Conservation (phyloP, 805 yeast species). For the Wickerhamiella cacticola region DNA sequence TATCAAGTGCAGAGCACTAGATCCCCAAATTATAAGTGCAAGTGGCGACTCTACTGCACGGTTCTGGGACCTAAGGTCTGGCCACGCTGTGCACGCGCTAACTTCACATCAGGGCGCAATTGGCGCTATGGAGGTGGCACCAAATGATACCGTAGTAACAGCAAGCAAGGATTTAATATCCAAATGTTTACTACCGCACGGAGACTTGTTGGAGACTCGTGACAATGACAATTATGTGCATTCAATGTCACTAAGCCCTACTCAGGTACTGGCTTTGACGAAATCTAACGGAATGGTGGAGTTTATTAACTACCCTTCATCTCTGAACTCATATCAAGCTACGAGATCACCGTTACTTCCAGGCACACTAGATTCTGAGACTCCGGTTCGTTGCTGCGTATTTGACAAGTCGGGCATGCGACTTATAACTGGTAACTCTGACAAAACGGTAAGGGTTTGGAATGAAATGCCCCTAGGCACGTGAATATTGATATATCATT, state of each 20-base stretch:
- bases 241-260: slow-evolving; percentile 47
- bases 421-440: slow-evolving; percentile 79
- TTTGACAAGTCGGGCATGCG: slow-evolving; percentile 72
- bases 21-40: slow-evolving; percentile 76
- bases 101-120: slow-evolving; percentile 81
- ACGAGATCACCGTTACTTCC: slow-evolving; percentile 45
- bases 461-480: slow-evolving; percentile 29
- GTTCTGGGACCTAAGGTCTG: slow-evolving; percentile 84
- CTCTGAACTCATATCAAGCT: slow-evolving; percentile 53
- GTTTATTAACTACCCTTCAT: slow-evolving; percentile 64
- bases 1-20: slow-evolving; percentile 53
- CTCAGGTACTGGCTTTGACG: slow-evolving; percentile 53
- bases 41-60: slow-evolving; percentile 77
- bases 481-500: no score
- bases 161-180: slow-evolving; percentile 72
- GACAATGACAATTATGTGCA: slow-evolving; percentile 44
- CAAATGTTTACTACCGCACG: slow-evolving; percentile 75
- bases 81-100: slow-evolving; percentile 53
- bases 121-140: slow-evolving; percentile 58
- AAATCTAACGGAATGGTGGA: slow-evolving; percentile 79
- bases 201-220: slow-evolving; percentile 52
- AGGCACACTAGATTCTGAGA: slow-evolving; percentile 57
- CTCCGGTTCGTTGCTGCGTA: slow-evolving; percentile 33
- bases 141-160: slow-evolving; percentile 63
- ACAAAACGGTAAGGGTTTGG: slow-evolving; percentile 61